Evolutionary conservation across 2,329 filamentous ascomycete species (phyloP), one percentile per base, ranked within the genome.

Genomic region (Fusarium udum): DNA sequence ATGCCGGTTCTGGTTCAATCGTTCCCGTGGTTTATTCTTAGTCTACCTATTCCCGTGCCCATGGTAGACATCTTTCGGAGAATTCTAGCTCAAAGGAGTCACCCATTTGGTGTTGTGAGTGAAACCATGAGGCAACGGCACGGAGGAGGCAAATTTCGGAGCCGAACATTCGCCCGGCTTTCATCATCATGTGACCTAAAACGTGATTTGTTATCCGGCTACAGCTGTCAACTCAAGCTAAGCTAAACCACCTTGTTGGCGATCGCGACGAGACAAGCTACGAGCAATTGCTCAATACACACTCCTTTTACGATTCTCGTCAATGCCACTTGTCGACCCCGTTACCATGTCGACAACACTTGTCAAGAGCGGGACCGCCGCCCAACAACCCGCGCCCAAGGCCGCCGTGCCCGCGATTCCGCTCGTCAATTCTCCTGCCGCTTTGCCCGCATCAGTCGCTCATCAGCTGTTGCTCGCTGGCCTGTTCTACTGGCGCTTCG

Each of bases 401-500:
- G 55, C 75, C 40, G 71, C 75, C 16, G 78, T 84, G 24, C 79
- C 82, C 26, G 80, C 85, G 6, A 77, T 87, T 65, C 78, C 81
- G 32, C 79, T 82, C 39, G 75, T 84, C 59, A 77, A 82, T 62
- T 82, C 79, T 39, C 78, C 82, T 22, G 72, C 80, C 49, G 84
- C 85, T 15, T 79, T 83, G 65, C 79, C 87, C 28, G 88, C 92
- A 78, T 89, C 91, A 18, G 87, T 93, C 77, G 81, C 90, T 26
- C 93, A 97, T 75, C 92, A 93, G 1, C 82, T 87, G 32, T 82
- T 94, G 16, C 85, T 97, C 36, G 86, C 93, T 36, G 87, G 87
- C 15, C 82, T 92, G 40, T 91, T 92, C 79, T 86, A 87, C 51
- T 79, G 89, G 71, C 88, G 88, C 43, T 95, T 97, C 82, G 80